Evolutionary conservation across 768 basidiomycete species (phyloP).

Genomic region (Sistotremastrum suecicum): DNA sequence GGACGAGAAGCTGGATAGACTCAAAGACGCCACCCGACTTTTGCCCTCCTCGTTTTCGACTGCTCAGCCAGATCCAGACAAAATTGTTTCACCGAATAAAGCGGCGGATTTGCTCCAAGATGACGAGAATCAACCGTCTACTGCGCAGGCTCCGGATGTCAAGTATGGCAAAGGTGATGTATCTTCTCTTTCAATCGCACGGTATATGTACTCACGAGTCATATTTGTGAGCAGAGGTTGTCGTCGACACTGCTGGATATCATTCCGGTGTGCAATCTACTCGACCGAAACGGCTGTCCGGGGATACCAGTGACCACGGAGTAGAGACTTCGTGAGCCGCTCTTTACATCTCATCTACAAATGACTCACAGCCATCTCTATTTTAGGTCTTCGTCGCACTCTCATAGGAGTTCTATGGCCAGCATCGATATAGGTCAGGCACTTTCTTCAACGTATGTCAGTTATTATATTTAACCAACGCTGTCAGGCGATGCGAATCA

Average conservation of each 20-base stretch:
- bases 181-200: slow-evolving; percentile 14
- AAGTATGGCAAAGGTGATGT: slow-evolving; percentile 43
- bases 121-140: slow-evolving; percentile 14
- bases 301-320: too few relatives aligned
- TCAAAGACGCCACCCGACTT: slow-evolving; percentile 8
- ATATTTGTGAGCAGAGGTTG: slow-evolving; percentile 38
- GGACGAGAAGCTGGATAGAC: slow-evolving; percentile 10
- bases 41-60: not conserved
- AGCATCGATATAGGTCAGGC: too few relatives aligned
- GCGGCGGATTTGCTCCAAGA: too few relatives aligned
- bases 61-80: slow-evolving; percentile 21
- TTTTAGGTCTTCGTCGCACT: too few relatives aligned
- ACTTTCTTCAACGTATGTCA: too few relatives aligned
- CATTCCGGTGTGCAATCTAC: slow-evolving; percentile 23
- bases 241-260: slow-evolving; percentile 76
- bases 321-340: too few relatives aligned
- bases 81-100: slow-evolving; percentile 30
- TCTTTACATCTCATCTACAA: too few relatives aligned
- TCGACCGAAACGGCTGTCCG: too few relatives aligned
- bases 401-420: too few relatives aligned
- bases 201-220: slow-evolving; percentile 7
- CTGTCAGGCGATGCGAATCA: too few relatives aligned
- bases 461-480: too few relatives aligned
- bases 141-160: slow-evolving; percentile 36
- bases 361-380: too few relatives aligned